These are phyloP conservation scores for Rosa hybrid DNA, from an alignment of 331 rosid species.

Conservation along the genomic window DNA sequence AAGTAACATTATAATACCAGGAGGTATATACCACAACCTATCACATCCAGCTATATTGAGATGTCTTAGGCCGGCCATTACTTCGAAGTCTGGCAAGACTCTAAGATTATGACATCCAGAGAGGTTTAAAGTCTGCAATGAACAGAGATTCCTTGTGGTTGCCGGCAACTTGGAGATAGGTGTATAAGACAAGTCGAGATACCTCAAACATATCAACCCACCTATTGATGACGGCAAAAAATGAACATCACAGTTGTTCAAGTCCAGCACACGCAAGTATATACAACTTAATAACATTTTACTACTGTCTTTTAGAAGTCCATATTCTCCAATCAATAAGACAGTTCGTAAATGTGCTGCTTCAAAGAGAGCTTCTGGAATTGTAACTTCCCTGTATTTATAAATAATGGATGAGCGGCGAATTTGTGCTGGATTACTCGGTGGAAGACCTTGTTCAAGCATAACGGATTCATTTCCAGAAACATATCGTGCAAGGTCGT, in stretches of 20 bases:
- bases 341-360: conserved; percentile 16
- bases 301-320: neutral
- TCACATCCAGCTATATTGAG: neutral
- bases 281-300: neutral
- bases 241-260: conserved; percentile 22
- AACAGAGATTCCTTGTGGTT: neutral
- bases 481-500: too few species aligned
- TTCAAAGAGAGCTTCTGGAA: conserved; percentile 18
- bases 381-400: conserved; percentile 1
- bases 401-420: conserved; percentile 23
- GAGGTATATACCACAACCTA: neutral
- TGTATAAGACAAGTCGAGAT: conserved; percentile 18
- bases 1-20: too few species aligned
- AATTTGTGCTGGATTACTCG: neutral
- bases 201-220: conserved; percentile 20
- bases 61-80: neutral
- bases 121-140: conserved; percentile 19
- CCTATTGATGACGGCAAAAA: conserved; percentile 14
- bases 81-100: neutral
- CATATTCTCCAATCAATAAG: conserved; percentile 5
- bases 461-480: too few species aligned
- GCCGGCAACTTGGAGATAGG: conserved; percentile 5
- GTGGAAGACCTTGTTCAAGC: too few species aligned
- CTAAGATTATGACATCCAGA: conserved; percentile 20
- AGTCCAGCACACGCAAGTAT: conserved; percentile 15